phyloP scores from a whole-genome alignment of 1,139 yeast species.

The Taphrina wiesneri region DNA sequence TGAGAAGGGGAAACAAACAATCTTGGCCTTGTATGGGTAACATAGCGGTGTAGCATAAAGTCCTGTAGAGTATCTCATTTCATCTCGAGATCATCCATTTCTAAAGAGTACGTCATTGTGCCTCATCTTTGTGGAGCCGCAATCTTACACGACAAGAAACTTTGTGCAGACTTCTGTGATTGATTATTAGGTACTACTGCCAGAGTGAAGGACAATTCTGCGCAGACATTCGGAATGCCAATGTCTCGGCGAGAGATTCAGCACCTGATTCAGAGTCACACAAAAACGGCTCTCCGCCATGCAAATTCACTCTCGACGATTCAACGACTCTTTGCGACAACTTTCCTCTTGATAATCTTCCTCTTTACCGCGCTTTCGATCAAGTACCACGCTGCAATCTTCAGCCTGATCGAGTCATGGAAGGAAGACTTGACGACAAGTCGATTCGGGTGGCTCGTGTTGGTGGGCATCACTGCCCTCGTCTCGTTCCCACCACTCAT shows the following conservation, averaged over 20 bases:
- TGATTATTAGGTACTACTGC: too few relatives aligned
- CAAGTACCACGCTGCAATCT: conserved; percentile 15
- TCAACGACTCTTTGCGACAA: conserved; percentile 10
- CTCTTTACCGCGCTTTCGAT: conserved; percentile 7
- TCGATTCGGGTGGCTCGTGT: conserved; percentile 55
- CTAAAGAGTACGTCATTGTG: too few relatives aligned
- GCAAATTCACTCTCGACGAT: conserved; percentile 7
- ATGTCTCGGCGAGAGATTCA: neutral
- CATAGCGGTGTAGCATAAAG: too few relatives aligned
- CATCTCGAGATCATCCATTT: too few relatives aligned
- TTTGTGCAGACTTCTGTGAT: too few relatives aligned
- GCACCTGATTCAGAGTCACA: neutral
- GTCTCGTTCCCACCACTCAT: conserved; percentile 83
- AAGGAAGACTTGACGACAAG: conserved; percentile 3
- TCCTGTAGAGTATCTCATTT: neutral
- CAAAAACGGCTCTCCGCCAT: conserved; percentile 11
- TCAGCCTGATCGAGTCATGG: conserved; percentile 12
- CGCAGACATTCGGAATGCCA: too few relatives aligned
- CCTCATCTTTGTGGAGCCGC: too few relatives aligned
- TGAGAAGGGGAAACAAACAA: too few relatives aligned
- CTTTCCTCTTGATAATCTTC: conserved; percentile 1
- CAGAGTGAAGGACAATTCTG: too few relatives aligned
- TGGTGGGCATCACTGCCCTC: conserved; percentile 54
- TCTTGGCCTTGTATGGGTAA: too few relatives aligned
- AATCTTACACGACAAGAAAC: too few relatives aligned